Evolutionary conservation across 495 filamentous ascomycete genomes (phyloP).

Genomic region (Beverwykella pulmonaria): DNA sequence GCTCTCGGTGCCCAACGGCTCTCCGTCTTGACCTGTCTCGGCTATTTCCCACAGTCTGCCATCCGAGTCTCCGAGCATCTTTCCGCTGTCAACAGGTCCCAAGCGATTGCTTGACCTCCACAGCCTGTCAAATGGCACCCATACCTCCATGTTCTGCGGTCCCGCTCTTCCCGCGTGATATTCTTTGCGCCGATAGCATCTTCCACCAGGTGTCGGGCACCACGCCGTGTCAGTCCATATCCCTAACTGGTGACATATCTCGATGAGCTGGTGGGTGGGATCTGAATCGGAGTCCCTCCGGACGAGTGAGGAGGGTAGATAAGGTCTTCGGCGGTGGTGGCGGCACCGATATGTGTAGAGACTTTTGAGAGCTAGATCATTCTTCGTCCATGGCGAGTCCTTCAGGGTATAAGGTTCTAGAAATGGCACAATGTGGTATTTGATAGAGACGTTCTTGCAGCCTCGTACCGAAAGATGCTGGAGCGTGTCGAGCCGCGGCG

Average conservation of each 20-base stretch:
- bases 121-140: constrained; percentile 66
- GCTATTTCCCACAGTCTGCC: constrained; percentile 63
- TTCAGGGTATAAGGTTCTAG: constrained; percentile 41
- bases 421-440: constrained; percentile 66
- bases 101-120: constrained; percentile 65
- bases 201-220: constrained; percentile 63
- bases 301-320: constrained; percentile 57
- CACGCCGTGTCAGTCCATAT: constrained; percentile 69
- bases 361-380: constrained; percentile 60
- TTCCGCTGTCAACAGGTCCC: constrained; percentile 47
- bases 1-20: constrained; percentile 56
- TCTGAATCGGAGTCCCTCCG: constrained; percentile 64
- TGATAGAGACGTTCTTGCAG: constrained; percentile 68
- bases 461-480: constrained; percentile 64
- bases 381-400: constrained; percentile 50
- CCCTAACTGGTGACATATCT: constrained; percentile 60
- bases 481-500: constrained; percentile 56
- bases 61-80: constrained; percentile 39
- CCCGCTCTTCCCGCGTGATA: constrained; percentile 59
- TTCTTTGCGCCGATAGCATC: constrained; percentile 61
- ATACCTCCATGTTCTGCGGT: constrained; percentile 58
- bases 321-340: constrained; percentile 62
- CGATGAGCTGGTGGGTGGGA: constrained; percentile 65
- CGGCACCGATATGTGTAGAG: constrained; percentile 65
- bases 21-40: constrained; percentile 59